Conservation (phyloP, 192 early-diverging fungal genomes). For the Phlyctochytrium bullatum region DNA sequence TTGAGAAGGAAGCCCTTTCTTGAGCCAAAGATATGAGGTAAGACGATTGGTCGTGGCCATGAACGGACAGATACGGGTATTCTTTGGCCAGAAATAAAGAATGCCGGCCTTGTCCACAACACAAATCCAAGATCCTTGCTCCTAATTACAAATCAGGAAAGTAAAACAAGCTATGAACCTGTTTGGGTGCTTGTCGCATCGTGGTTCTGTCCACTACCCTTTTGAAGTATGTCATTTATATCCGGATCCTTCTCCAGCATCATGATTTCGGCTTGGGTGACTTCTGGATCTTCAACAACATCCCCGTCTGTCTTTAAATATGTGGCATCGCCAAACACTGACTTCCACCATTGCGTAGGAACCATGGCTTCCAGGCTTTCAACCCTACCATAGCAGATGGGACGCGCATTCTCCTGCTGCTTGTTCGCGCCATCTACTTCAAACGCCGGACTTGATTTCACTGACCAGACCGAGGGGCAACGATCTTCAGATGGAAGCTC, state of each 20-base stretch:
- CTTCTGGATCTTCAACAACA: conserved; percentile 66
- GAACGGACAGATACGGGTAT: conserved; percentile 51
- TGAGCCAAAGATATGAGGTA: conserved; percentile 54
- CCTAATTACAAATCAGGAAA: conserved; percentile 2
- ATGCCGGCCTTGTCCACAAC: conserved; percentile 70
- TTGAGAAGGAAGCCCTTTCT: conserved; percentile 36
- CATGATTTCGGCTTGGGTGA: conserved; percentile 55
- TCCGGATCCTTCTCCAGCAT: conserved; percentile 42
- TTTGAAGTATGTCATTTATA: conserved; percentile 31
- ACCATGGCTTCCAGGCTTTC: conserved; percentile 50
- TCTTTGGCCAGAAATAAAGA: conserved; percentile 46
- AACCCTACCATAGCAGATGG: conserved; percentile 55
- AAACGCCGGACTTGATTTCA: too few relatives aligned
- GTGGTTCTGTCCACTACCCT: conserved; percentile 12
- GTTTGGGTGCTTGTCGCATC: too few relatives aligned
- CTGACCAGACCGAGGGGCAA: too few relatives aligned
- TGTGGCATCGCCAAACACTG: conserved; percentile 52
- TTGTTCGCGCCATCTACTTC: too few relatives aligned
- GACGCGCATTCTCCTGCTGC: neutral
- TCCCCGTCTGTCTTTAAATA: conserved; percentile 69
- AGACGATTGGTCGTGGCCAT: conserved; percentile 64
- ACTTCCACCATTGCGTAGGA: conserved; percentile 60
- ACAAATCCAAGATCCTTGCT: conserved; percentile 54
- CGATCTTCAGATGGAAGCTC: too few relatives aligned
- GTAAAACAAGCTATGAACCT: too few relatives aligned